Conservation (phyloP, 2,329 filamentous ascomycete genomes). For the Fusarium pseudograminearum region DNA sequence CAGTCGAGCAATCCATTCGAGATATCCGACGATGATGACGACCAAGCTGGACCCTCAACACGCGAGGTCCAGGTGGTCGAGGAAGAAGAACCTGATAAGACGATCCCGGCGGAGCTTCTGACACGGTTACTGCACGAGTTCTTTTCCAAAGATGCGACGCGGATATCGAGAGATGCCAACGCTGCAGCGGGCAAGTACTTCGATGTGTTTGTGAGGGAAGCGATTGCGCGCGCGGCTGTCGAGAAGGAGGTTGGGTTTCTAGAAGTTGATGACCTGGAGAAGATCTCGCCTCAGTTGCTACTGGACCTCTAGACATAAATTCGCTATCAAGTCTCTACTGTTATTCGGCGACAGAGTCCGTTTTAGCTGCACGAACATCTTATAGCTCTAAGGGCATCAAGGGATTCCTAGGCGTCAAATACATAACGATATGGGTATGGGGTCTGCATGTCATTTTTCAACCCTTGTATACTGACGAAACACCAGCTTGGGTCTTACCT, state of each 20-base stretch:
- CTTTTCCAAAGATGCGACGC: conserved; percentile 78
- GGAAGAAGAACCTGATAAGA: conserved; percentile 55
- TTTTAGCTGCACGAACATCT: not conserved
- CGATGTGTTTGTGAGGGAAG: conserved; percentile 91
- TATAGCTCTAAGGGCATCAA: not conserved
- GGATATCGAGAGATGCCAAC: conserved; percentile 83
- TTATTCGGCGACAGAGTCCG: not conserved
- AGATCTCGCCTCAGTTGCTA: conserved; percentile 84
- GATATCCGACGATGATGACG: conserved; percentile 50
- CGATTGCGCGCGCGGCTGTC: conserved; percentile 80
- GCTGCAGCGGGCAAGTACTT: conserved; percentile 84
- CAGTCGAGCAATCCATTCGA: conserved; percentile 54
- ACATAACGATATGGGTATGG: not conserved
- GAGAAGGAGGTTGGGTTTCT: conserved; percentile 78
- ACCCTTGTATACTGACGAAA: not conserved
- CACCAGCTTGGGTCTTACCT: not conserved
- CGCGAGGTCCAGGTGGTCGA: conserved; percentile 43
- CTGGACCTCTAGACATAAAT: conserved; percentile 76
- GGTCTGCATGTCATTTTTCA: too few species aligned
- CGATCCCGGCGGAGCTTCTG: conserved; percentile 79
- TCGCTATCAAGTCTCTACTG: not conserved
- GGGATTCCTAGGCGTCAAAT: not conserved
- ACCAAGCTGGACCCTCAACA: conserved; percentile 21
- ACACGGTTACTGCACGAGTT: conserved; percentile 82
- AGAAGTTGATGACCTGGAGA: conserved; percentile 92